A percentile compares a stretch with the other conserved stretches of the same genome.
These are phyloP conservation scores for Lomentospora prolificans DNA, from an alignment of 2,329 filamentous ascomycete genomes.

Conservation along the genomic window DNA sequence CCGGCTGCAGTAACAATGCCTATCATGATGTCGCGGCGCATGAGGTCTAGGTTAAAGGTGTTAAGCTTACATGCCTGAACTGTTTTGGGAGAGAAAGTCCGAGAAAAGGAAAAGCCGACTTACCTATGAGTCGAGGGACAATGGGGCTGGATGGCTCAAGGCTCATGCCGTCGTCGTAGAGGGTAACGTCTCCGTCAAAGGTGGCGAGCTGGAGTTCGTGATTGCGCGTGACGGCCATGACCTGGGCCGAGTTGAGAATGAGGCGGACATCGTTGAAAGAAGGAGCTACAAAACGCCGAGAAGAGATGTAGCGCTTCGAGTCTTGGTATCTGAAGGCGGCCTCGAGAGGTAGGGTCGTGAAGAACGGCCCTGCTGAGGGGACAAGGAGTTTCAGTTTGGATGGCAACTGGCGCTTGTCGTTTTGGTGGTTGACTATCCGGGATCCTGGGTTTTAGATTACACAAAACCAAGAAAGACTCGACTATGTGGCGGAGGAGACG, in stretches of 20 bases:
- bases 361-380: constrained; percentile 85
- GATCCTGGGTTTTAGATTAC: neutral
- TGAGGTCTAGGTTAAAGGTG: constrained; percentile 45
- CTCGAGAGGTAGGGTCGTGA: constrained; percentile 76
- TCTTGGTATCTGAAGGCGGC: constrained; percentile 92
- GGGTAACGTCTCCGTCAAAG: constrained; percentile 94
- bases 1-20: constrained; percentile 96
- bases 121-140: constrained; percentile 52
- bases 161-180: constrained; percentile 83
- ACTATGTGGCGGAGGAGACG: constrained; percentile 14
- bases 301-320: constrained; percentile 73
- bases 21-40: constrained; percentile 69
- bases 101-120: neutral
- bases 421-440: constrained; percentile 58
- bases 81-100: no score
- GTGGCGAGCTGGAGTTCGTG: constrained; percentile 74
- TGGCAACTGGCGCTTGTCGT: constrained; percentile 51
- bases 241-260: constrained; percentile 87
- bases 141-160: constrained; percentile 68
- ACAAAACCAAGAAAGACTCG: no score
- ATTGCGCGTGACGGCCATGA: constrained; percentile 71
- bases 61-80: neutral
- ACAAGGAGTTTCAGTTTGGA: constrained; percentile 92
- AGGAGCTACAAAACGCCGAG: constrained; percentile 83
- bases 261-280: constrained; percentile 95